Base-by-base conservation (phyloP, 2,329 filamentous ascomycete genomes). In the Cladophialophora immunda region DNA sequence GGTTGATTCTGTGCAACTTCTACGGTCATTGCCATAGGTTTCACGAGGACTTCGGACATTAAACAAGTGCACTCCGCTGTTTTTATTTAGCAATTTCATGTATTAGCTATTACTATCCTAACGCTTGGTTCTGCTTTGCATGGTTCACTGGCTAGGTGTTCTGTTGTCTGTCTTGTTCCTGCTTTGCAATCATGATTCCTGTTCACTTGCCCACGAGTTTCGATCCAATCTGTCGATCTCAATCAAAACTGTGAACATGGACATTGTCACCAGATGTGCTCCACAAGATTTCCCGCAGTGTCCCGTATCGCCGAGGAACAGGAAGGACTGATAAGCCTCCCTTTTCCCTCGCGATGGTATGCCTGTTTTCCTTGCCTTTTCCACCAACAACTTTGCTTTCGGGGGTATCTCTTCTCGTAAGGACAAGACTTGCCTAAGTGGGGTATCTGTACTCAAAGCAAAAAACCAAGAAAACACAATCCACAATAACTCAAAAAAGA, bases 361-460 rank as follows among this genome's bases (percentile, higher is more conserved):
- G 32, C 53, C 30, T 58, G 53, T 50, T 50, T 62, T 54, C 54
- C 55, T 53, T 59, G 36, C 65, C 59, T 45, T 64, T 66, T 64
- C 63, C 65, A 64, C 60, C 58, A 66, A 64, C 63, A 41, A 66
- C 63, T 66, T 50, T 59, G 63, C 61, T 58, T 61, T 68, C 62
- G 66, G 68, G 45, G 66, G 66, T 70, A 66, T 70, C 69, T 70
- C 60, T 70, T 66, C 61, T 67, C 69, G 54, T 70, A 71, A 71
- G 62, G 65, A 69, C 67, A 67, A 71, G 69, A 68, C 67, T 67
- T 69, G 69, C 69, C 54, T 62, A 69, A 67, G 64, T 66, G 67
- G 66, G 69, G 69, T 71, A 71, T 71, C 69, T 69, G 67, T 67
- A 70, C 61, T 70, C n/a, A 60, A 67, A 67, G 58, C 58, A 65